Percentiles rank a stretch among this genome's conserved stretches.
phyloP scores from a whole-genome alignment of 2,329 filamentous ascomycete species.

The Clathrospora elynae region DNA sequence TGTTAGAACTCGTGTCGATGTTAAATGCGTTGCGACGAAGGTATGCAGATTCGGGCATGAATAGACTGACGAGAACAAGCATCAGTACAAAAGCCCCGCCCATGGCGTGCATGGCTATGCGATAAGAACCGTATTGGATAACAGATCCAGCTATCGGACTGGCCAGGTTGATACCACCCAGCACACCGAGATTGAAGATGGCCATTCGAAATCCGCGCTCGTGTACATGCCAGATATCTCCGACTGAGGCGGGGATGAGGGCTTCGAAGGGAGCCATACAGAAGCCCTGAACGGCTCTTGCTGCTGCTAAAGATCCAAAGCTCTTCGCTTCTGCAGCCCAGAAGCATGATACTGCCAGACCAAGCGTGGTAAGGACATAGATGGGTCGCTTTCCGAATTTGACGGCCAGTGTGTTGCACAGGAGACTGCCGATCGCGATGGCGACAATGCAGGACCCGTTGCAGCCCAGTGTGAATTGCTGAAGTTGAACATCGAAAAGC shows the following conservation, averaged over 20 bases:
- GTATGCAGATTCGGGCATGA: slow-evolving; percentile 33
- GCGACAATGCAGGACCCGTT: slow-evolving; percentile 30
- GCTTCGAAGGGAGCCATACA: slow-evolving; percentile 36
- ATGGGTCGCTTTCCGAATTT: slow-evolving; percentile 31
- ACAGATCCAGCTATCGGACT: slow-evolving; percentile 30
- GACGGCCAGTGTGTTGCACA: slow-evolving; percentile 31
- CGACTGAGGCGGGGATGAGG: slow-evolving; percentile 31
- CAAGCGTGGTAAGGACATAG: slow-evolving; percentile 27
- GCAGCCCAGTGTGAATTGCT: slow-evolving; percentile 25
- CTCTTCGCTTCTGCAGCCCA: slow-evolving; percentile 32
- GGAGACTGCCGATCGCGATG: slow-evolving; percentile 25
- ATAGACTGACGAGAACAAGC: slow-evolving; percentile 30
- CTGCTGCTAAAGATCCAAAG: slow-evolving; percentile 26
- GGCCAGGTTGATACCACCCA: slow-evolving; percentile 34
- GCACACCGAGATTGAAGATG: slow-evolving; percentile 33
- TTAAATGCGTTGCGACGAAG: slow-evolving; percentile 17
- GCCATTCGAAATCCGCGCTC: slow-evolving; percentile 32
- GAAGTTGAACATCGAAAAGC: slow-evolving; percentile 26
- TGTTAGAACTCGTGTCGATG: slow-evolving; percentile 25
- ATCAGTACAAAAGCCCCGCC: slow-evolving; percentile 28
- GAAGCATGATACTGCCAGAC: slow-evolving; percentile 26
- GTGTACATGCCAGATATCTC: slow-evolving; percentile 33
- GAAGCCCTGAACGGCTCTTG: slow-evolving; percentile 28
- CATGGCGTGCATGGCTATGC: slow-evolving; percentile 30
- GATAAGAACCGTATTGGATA: slow-evolving; percentile 29